Base-by-base conservation (phyloP, 805 yeast genomes). In the Schizosaccharomyces octosporus region DNA sequence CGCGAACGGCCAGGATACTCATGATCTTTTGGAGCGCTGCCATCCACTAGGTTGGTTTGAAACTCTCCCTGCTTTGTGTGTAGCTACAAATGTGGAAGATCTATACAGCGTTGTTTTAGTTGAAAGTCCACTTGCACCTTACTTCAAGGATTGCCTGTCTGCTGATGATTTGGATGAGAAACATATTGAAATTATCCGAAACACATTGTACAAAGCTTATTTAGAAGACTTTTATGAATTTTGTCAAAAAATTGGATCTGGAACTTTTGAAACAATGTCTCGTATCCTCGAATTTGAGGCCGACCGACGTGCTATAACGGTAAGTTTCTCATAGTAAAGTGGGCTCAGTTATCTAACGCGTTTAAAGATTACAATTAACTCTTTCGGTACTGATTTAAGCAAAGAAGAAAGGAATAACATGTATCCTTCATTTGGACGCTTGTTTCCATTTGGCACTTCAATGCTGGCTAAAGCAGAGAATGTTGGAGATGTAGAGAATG, bases 21-120 rank as follows among this genome's bases (percentile, higher is more conserved):
- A 81, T 54, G 98, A 93, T 69, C 84, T 94, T 61, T 78, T 93
- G 68, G 81, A 82, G 63, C 82, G 96, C 70, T 88, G 96, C 71
- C 95, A 93, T 71, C 98, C 98, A 0, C 77, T 93, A 67, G 99
- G 99, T 57, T 89, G 97, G 96, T 93, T 93, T 69, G 98, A 93
- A 67, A 90, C 97, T 6, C 79, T 93, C 66, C 98, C 98, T 43
- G 90, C 97, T 0, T 77, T 93, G 63, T 81, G 93, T 17, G 93
- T 90, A 60, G 97, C 97, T 59, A 87, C 96, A 1, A 97, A 90
- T 72, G 81, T 90, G 62, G 95, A 88, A 67, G 81, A 93, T n/a
- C 78, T 93, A 67, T 93, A 90, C 74, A 84, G 84, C 68, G 85
- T 94, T 0, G 98, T 93, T 15, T 76, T 93, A 63, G 84, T 93